Conservation (phyloP, 108 stramenopile genomes). For the Skeletonema grethae region DNA sequence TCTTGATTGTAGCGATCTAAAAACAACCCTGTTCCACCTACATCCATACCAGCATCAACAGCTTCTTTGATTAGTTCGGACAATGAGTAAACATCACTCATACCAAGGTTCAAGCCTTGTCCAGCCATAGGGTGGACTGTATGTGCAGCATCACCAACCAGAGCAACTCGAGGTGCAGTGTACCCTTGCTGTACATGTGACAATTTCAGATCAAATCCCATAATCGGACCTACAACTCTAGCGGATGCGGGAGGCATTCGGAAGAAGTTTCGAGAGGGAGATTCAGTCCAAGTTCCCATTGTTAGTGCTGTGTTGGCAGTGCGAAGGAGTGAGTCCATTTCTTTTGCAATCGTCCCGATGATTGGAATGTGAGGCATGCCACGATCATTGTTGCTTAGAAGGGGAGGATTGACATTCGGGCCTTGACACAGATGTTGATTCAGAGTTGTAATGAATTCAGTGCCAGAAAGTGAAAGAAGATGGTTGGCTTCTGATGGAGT, state of each 20-base stretch:
- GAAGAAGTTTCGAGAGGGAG: constrained; percentile 61
- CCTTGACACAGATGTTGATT: constrained; percentile 70
- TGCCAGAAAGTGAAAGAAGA: constrained; percentile 34
- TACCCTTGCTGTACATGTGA: constrained; percentile 43
- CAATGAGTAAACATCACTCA: constrained; percentile 82
- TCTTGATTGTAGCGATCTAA: constrained; percentile 59
- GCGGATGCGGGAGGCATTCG: constrained; percentile 47
- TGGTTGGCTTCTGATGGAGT: constrained; percentile 58
- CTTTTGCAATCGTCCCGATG: constrained; percentile 28
- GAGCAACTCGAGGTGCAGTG: constrained; percentile 57
- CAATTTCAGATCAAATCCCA: constrained; percentile 47
- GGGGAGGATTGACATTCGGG: constrained; percentile 54
- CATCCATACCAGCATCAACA: constrained; percentile 71
- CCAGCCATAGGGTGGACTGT: constrained; percentile 98
- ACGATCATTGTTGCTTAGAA: constrained; percentile 10
- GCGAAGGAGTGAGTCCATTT: constrained; percentile 43
- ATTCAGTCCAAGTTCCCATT: constrained; percentile 57
- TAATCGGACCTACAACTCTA: constrained; percentile 28
- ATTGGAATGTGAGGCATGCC: constrained; percentile 19
- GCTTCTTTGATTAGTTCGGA: constrained; percentile 58
- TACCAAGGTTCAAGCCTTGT: constrained; percentile 95
- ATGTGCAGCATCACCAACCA: constrained; percentile 97
- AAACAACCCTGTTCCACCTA: constrained; percentile 49
- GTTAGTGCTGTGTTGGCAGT: constrained; percentile 48
- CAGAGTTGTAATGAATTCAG: constrained; percentile 48